Conservation (phyloP, 768 basidiomycete genomes). For the Tricholoma saponaceum region DNA sequence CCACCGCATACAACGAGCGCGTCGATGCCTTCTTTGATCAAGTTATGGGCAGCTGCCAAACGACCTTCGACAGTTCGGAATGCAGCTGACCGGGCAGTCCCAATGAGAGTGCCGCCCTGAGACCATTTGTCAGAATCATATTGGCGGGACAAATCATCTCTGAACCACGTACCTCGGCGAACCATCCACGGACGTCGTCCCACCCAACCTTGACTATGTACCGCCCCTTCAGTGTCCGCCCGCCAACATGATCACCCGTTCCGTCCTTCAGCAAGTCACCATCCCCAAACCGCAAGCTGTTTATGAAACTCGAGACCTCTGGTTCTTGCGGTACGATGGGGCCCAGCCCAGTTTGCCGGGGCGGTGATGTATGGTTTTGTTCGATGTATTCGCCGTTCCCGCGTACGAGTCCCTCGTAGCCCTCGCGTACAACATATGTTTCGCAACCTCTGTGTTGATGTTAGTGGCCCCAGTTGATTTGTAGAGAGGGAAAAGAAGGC, state of each 20-base stretch:
- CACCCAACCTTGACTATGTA: conserved; percentile 96
- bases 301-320: conserved; percentile 36
- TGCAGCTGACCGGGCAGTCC: conserved; percentile 81
- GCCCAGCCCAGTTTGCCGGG: conserved; percentile 5
- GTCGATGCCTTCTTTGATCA: conserved; percentile 96
- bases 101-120: conserved; percentile 92
- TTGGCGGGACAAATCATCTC: not conserved
- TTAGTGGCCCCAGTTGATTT: not conserved
- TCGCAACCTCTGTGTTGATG: conserved; percentile 75
- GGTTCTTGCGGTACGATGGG: conserved; percentile 7
- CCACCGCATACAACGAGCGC: conserved; percentile 97
- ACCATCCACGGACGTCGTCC: conserved; percentile 97
- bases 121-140: not conserved
- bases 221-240: conserved; percentile 78
- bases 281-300: conserved; percentile 81
- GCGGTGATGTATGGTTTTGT: conserved; percentile 11
- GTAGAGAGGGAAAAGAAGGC: not conserved
- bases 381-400: conserved; percentile 60
- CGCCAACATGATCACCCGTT: conserved; percentile 66
- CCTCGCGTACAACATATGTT: conserved; percentile 94
- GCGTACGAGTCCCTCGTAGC: conserved; percentile 95
- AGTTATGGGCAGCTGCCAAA: conserved; percentile 81
- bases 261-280: conserved; percentile 75
- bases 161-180: conserved; percentile 62
- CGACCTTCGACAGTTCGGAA: conserved; percentile 91